A percentile compares a stretch with the other conserved stretches of the same genome.
phyloP scores from a whole-genome alignment of 2,329 filamentous ascomycete species.

The Penicillium sp. region DNA sequence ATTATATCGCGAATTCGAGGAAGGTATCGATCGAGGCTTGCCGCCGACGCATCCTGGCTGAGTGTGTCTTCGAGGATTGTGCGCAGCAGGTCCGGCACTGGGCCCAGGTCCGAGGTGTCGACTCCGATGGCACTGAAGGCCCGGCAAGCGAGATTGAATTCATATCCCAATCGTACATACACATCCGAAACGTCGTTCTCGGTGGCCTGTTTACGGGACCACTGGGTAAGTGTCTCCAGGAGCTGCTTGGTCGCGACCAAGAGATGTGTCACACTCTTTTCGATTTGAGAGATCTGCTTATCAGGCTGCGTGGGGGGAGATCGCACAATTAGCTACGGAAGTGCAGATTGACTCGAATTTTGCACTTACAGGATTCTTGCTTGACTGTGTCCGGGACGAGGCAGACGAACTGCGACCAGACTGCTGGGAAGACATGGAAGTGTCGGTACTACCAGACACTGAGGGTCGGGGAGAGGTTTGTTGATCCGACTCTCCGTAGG shows the following conservation, averaged over 20 bases:
- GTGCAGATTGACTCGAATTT: background rate
- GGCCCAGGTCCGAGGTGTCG: slow-evolving; percentile 89
- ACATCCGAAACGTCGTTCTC: slow-evolving; percentile 97
- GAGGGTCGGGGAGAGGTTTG: slow-evolving; percentile 39
- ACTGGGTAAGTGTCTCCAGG: slow-evolving; percentile 94
- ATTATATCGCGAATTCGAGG: slow-evolving; percentile 97
- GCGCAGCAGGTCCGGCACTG: slow-evolving; percentile 87
- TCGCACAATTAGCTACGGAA: slow-evolving; percentile 7
- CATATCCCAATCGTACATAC: slow-evolving; percentile 94
- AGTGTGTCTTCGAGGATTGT: slow-evolving; percentile 93
- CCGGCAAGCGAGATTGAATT: slow-evolving; percentile 98
- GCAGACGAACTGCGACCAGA: slow-evolving; percentile 66
- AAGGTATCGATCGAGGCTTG: slow-evolving; percentile 90
- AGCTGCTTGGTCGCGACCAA: slow-evolving; percentile 97
- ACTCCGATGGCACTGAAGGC: slow-evolving; percentile 97
- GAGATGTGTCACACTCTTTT: slow-evolving; percentile 97
- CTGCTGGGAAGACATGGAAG: slow-evolving; percentile 55
- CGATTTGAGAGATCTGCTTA: slow-evolving; percentile 88
- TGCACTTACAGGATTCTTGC: slow-evolving; percentile 59
- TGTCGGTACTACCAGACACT: slow-evolving; percentile 48
- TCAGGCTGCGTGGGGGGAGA: slow-evolving; percentile 53
- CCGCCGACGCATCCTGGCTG: slow-evolving; percentile 91
- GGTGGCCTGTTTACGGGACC: slow-evolving; percentile 89
- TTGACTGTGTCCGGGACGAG: slow-evolving; percentile 62
- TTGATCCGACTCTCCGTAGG: slow-evolving; percentile 5